Conservation (phyloP, 1,284 basidiomycete species). For the Waitea zeae region DNA sequence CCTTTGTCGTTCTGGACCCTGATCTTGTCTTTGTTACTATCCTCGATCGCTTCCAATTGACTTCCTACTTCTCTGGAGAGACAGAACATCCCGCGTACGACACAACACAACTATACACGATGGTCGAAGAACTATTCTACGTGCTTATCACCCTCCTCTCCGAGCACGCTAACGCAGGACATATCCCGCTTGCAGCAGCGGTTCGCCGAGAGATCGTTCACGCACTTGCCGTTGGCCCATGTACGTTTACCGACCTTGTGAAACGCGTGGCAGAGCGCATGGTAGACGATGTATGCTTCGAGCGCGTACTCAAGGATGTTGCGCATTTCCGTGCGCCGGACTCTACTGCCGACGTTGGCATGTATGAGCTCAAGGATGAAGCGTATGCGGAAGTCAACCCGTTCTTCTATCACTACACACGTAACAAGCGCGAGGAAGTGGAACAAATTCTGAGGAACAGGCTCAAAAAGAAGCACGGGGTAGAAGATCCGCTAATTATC, state of each 20-base stretch:
- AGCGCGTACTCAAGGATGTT: slow-evolving; percentile 65
- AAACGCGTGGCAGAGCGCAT: slow-evolving; percentile 86
- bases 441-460: slow-evolving; percentile 62
- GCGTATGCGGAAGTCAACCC: slow-evolving; percentile 82
- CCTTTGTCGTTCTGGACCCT: slow-evolving; percentile 67
- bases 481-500: slow-evolving; percentile 53
- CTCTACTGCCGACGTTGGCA: slow-evolving; percentile 60
- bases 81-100: slow-evolving; percentile 48
- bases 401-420: slow-evolving; percentile 91
- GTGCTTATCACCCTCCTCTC: slow-evolving; percentile 78
- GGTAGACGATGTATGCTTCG: slow-evolving; percentile 76
- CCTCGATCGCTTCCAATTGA: slow-evolving; percentile 79
- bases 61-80: slow-evolving; percentile 62
- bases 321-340: slow-evolving; percentile 77
- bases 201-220: slow-evolving; percentile 84
- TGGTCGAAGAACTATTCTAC: slow-evolving; percentile 88
- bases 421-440: slow-evolving; percentile 92
- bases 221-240: slow-evolving; percentile 75
- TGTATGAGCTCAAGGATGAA: slow-evolving; percentile 80
- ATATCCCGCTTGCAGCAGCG: slow-evolving; percentile 46
- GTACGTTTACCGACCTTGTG: slow-evolving; percentile 83
- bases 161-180: slow-evolving; percentile 66
- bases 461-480: slow-evolving; percentile 47
- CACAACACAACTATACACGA: slow-evolving; percentile 52
- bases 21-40: slow-evolving; percentile 72